Conservation (phyloP, 306 rosid genomes). For the Glycine latifolia region DNA sequence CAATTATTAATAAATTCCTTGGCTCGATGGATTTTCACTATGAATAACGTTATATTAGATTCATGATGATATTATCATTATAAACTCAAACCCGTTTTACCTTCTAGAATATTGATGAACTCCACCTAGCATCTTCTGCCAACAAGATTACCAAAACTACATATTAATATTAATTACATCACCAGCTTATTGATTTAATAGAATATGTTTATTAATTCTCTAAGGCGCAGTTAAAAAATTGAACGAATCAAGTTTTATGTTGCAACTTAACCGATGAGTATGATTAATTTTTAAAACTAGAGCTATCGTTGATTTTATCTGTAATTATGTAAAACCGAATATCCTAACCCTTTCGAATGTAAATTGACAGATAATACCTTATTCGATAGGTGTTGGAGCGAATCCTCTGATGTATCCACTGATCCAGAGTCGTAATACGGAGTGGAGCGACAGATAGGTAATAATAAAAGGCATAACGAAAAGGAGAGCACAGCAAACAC, state of each 20-base stretch:
- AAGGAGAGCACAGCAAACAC: slow-evolving; percentile 54
- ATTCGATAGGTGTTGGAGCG: background rate
- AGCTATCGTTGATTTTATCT: too few species aligned
- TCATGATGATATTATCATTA: too few species aligned
- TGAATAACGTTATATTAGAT: background rate
- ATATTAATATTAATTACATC: background rate
- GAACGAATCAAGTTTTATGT: background rate
- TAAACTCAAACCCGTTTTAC: background rate
- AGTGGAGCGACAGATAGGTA: background rate
- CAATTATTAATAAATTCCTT: too few species aligned
- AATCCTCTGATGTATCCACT: slow-evolving; percentile 16
- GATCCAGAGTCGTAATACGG: slow-evolving; percentile 8
- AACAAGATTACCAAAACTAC: slow-evolving; percentile 4
- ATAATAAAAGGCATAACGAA: slow-evolving; percentile 41
- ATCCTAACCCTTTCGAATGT: background rate
- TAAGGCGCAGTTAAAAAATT: background rate
- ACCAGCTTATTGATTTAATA: background rate
- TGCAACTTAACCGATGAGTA: background rate
- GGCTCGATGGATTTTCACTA: background rate
- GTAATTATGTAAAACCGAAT: background rate
- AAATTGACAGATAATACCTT: slow-evolving; percentile 48
- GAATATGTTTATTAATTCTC: too few species aligned
- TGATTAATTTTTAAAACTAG: background rate
- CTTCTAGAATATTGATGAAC: background rate
- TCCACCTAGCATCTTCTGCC: slow-evolving; percentile 21